Conservation (phyloP, 164 flowering plant genomes). For the Vitis labrusca region DNA sequence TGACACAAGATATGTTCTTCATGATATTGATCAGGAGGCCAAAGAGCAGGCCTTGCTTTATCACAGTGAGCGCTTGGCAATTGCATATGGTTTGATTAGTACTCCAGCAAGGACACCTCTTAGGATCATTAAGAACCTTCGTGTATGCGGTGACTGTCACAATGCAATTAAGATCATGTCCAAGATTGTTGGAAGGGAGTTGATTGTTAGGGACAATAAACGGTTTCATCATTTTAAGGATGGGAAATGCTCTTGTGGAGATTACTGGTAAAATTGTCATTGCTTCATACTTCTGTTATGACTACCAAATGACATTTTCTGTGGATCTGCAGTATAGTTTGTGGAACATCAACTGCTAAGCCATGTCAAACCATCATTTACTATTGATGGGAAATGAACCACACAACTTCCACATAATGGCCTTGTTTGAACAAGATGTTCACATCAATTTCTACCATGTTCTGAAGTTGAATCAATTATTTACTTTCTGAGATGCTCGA, state of each 20-base stretch:
- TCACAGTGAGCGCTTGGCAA: conserved; percentile 86
- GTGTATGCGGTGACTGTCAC: conserved; percentile 87
- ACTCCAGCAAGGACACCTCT: conserved; percentile 81
- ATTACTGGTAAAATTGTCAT: conserved; percentile 59
- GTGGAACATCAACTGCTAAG: background rate
- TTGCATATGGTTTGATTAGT: conserved; percentile 83
- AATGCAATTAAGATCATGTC: conserved; percentile 94
- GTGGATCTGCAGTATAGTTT: background rate
- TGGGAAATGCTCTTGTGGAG: conserved; percentile 87
- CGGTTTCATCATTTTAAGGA: conserved; percentile 89
- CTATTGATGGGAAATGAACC: conserved; percentile 7
- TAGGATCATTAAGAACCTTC: conserved; percentile 82
- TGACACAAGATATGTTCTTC: conserved; percentile 84
- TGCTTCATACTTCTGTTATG: background rate
- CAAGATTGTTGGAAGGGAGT: conserved; percentile 78
- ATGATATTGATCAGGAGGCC: conserved; percentile 93
- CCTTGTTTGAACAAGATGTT: no score
- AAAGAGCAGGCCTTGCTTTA: conserved; percentile 87
- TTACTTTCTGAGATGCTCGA: background rate
- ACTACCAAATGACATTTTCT: background rate
- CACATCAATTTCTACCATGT: no score
- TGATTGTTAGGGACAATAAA: conserved; percentile 88
- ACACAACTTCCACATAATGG: no score
- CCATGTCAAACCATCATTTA: background rate
- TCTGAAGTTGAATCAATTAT: background rate